Percentiles rank a stretch among this genome's conserved stretches.
Evolutionary conservation across 805 yeast species (phyloP).

Genomic region (Ogataea trehalophila): DNA sequence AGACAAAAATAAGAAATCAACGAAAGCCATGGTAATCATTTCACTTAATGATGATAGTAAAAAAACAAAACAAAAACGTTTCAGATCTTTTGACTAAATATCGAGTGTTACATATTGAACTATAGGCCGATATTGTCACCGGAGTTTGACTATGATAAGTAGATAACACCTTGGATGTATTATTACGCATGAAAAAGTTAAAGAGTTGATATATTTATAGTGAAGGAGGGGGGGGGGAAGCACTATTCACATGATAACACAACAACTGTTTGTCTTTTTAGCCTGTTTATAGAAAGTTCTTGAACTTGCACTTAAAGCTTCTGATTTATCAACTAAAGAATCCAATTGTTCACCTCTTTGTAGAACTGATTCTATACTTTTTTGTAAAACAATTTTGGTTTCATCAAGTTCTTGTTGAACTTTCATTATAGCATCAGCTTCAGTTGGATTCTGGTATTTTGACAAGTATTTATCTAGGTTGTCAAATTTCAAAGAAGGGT

Average conservation of each 20-base stretch:
- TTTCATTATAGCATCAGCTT: constrained; percentile 94
- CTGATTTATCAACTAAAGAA: constrained; percentile 90
- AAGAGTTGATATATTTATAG: background rate
- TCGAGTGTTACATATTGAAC: too few species aligned
- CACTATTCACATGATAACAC: constrained; percentile 55
- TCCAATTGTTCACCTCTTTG: constrained; percentile 97
- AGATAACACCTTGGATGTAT: too few species aligned
- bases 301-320: constrained; percentile 81
- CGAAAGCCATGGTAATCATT: too few species aligned
- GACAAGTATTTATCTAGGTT: constrained; percentile 64
- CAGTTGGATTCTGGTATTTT: constrained; percentile 93
- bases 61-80: too few species aligned
- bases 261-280: constrained; percentile 88
- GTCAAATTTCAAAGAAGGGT: constrained; percentile 44
- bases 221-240: too few species aligned
- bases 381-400: constrained; percentile 92
- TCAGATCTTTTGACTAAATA: too few species aligned
- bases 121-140: too few species aligned
- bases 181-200: too few species aligned
- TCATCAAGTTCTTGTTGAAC: constrained; percentile 98
- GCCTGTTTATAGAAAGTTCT: constrained; percentile 97
- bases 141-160: too few species aligned
- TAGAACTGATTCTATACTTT: constrained; percentile 89
- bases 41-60: too few species aligned
- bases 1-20: background rate